Conservation (phyloP, 169 alveolate genomes). For the Eimeria sp. region DNA sequence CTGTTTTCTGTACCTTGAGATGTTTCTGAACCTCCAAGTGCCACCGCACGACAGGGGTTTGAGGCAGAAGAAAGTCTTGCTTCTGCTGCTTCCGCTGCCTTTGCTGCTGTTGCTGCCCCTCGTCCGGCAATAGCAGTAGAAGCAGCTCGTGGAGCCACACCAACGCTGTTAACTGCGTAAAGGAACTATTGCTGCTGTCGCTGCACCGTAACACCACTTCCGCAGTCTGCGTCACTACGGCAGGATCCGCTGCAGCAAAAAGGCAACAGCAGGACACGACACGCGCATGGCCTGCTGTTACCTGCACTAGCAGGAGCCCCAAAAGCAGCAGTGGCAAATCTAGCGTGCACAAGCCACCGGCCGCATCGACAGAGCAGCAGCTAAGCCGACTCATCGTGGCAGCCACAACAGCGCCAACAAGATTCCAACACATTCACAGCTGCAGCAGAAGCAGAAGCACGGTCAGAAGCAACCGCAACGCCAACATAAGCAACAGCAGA, state of each 20-base stretch:
- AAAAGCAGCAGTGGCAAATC: slow-evolving; percentile 16
- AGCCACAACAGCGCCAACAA: background rate
- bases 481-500: slow-evolving; percentile 18
- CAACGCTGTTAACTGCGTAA: slow-evolving; percentile 81
- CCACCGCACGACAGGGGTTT: background rate
- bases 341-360: background rate
- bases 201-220: slow-evolving; percentile 71
- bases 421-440: background rate
- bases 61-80: slow-evolving; percentile 24
- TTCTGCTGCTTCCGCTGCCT: slow-evolving; percentile 49
- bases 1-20: background rate
- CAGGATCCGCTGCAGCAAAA: slow-evolving; percentile 75
- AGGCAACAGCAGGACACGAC: background rate
- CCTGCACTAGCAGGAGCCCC: slow-evolving; percentile 30
- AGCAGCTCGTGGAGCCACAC: slow-evolving; percentile 82
- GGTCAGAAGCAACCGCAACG: slow-evolving; percentile 4
- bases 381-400: background rate
- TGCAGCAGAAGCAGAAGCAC: background rate
- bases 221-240: slow-evolving; percentile 50
- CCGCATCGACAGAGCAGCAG: background rate
- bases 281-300: background rate
- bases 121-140: slow-evolving; percentile 69
- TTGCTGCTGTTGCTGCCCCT: slow-evolving; percentile 45
- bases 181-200: slow-evolving; percentile 77
- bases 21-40: slow-evolving; percentile 61